A percentile compares a stretch with the other conserved stretches of the same genome.
Evolutionary conservation across 1,139 yeast species (phyloP).

Genomic region (Debaryomyces udenii): DNA sequence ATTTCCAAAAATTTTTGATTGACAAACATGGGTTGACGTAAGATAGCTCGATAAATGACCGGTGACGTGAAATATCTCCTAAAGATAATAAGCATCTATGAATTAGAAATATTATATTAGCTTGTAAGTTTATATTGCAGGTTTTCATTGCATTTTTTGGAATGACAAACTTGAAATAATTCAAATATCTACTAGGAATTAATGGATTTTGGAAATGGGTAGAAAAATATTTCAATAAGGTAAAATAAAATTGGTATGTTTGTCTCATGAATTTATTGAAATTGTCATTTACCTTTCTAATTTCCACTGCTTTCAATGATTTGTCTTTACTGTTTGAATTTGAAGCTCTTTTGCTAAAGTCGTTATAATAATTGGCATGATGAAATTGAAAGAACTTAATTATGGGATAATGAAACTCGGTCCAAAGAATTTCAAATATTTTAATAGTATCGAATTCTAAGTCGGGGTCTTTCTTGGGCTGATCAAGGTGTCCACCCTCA

Average conservation of each 20-base stretch:
- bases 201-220: slow-evolving; percentile 38
- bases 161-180: slow-evolving; percentile 25
- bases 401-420: slow-evolving; percentile 64
- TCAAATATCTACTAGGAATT: slow-evolving; percentile 32
- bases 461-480: slow-evolving; percentile 20
- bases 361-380: slow-evolving; percentile 34
- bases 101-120: slow-evolving; percentile 49
- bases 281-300: slow-evolving; percentile 56
- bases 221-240: slow-evolving; percentile 39
- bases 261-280: slow-evolving; percentile 52
- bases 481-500: slow-evolving; percentile 9
- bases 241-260: slow-evolving; percentile 50
- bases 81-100: slow-evolving; percentile 59
- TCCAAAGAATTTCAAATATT: slow-evolving; percentile 56
- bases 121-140: slow-evolving; percentile 29
- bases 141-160: slow-evolving; percentile 19
- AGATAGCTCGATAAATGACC: slow-evolving; percentile 47
- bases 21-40: slow-evolving; percentile 43
- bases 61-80: slow-evolving; percentile 64
- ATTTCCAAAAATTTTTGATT: slow-evolving; percentile 35
- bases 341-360: slow-evolving; percentile 14
- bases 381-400: slow-evolving; percentile 55
- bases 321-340: slow-evolving; percentile 20
- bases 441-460: slow-evolving; percentile 35
- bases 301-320: slow-evolving; percentile 46